Evolutionary conservation across 176 grass and related monocot species (phyloP), one percentile per base, ranked within the genome.

Genomic region (Eleusine indica): DNA sequence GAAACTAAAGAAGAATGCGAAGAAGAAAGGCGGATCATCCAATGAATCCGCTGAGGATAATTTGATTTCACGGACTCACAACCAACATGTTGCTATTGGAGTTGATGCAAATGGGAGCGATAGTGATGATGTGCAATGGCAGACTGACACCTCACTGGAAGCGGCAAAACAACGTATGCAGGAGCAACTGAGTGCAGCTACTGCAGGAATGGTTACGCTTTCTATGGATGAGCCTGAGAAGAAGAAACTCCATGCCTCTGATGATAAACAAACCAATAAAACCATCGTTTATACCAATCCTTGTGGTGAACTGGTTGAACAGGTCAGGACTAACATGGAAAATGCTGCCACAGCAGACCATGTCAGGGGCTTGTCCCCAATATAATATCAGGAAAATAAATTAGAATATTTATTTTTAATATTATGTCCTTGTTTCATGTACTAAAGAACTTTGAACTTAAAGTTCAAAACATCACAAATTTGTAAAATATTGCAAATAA

Each of bases 161-260:
- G 95, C 95, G 47, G 92, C 87, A 2, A 84, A 94, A 62, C 87
- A 95, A 17, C 87, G 92, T 13, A 93, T 98, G 64, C 73, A 85
- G 60, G 92, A 98, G 35, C 95, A 98, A 77, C 76, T 98, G 22
- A 95, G 73, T 67, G 90, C 90, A 14, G 95, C 83, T 14, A 98
- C 92, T 68, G 92, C 95, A 12, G 92, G 91, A 70, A 95, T 98
- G 95, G 92, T 98, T 16, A 84, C 93, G 86, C 86, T 93, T 9
- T 84, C 92, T 3, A 88, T 87, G 9, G 76, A 83, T 15, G 86
- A 89, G 69, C 10, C 68, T 10, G 84, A 79, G 15, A 75, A 92
- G 78, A 71, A 79, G 72, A 74, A 70, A 10, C 41, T 43, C 41
- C 41, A 43, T 6, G 7, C 41, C 41, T 43, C 41, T 35, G 32